Base-by-base conservation (phyloP, 2,329 filamentous ascomycete genomes). In the Claviceps spartinae region DNA sequence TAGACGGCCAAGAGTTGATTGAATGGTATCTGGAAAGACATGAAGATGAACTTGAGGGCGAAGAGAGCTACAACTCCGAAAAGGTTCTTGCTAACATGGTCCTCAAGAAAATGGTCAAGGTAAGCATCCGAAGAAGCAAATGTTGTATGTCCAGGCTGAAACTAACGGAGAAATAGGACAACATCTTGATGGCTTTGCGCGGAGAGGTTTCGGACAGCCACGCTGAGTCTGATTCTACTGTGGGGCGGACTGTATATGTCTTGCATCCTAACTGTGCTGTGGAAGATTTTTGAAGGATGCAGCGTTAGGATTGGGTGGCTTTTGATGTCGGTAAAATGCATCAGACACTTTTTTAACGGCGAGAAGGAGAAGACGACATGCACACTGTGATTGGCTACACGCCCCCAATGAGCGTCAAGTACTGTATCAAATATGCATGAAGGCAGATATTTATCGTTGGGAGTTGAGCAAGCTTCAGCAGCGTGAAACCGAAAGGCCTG, bases 31-130 rank as follows among this genome's bases (percentile, higher is more conserved):
- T 97, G 22, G 91, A 97, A 70, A 83, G 91, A 68, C 86, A 86
- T 61, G 93, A 98, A 67, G 79, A 82, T 18, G 85, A 94, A 63
- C 71, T 98, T 54, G 77, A 85, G 38, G 85, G 74, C 43, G 84
- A 94, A 66, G 88, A 95, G 52, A 88, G 90, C 59, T 77, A 95
- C 62, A 78, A 90, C 63, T 73, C 72, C 16, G 89, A 97, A 70
- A 78, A 81, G 63, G 73, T 73, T 3, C 70, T 95, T 52, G 85
- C 83, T 14, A 79, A 74, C 64, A 93, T 95, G 78, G 91, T 98
- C 50, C 70, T 98, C 59, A 95, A 87, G 77, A 85, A 88, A 68
- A 94, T 97, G 85, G 86, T 96, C 63, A 96, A 93, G 83, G 89
- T 93, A 73, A 63, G 80, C 56, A 48, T 42, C 30, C 20, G 18